Evolutionary conservation across 306 rosid species (phyloP).

Genomic region (Cyamopsis tetragonoloba): DNA sequence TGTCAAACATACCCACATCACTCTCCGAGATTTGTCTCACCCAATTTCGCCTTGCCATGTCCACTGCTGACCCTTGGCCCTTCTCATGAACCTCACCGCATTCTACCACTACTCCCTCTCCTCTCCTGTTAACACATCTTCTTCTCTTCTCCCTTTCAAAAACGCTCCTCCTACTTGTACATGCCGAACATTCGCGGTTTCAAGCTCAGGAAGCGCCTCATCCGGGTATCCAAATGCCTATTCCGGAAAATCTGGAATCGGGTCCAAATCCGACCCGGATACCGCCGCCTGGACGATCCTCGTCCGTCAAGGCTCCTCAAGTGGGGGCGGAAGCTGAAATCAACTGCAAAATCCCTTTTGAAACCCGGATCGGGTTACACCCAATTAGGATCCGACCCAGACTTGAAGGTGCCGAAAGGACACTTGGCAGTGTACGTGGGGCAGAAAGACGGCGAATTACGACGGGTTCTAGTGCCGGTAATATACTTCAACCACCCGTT

Average conservation of each 20-base stretch:
- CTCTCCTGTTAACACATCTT: neutral
- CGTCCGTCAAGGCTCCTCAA: constrained; percentile 20
- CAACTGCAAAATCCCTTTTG: constrained; percentile 44
- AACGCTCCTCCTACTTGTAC: too few species aligned
- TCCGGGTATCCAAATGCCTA: constrained; percentile 41
- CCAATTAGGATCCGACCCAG: constrained; percentile 29
- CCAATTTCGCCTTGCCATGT: constrained; percentile 64
- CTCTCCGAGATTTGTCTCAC: constrained; percentile 66
- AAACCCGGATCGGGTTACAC: constrained; percentile 36
- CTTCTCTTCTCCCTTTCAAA: neutral
- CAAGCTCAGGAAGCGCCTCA: constrained; percentile 49
- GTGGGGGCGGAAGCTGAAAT: constrained; percentile 54
- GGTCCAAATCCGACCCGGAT: constrained; percentile 18
- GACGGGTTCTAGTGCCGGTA: constrained; percentile 63
- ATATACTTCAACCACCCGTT: constrained; percentile 77
- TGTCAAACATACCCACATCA: constrained; percentile 67
- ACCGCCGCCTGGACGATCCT: constrained; percentile 3
- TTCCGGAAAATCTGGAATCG: constrained; percentile 11
- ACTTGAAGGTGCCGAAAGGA: constrained; percentile 56
- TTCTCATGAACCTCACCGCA: constrained; percentile 40
- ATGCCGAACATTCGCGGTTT: constrained; percentile 55
- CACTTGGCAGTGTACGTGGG: constrained; percentile 76
- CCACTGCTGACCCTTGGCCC: constrained; percentile 78
- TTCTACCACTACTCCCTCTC: neutral
- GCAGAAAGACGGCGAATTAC: constrained; percentile 59